These are phyloP conservation scores for Pontederia paniculata DNA, from an alignment of 176 grass and related monocot genomes.

Conservation along the genomic window DNA sequence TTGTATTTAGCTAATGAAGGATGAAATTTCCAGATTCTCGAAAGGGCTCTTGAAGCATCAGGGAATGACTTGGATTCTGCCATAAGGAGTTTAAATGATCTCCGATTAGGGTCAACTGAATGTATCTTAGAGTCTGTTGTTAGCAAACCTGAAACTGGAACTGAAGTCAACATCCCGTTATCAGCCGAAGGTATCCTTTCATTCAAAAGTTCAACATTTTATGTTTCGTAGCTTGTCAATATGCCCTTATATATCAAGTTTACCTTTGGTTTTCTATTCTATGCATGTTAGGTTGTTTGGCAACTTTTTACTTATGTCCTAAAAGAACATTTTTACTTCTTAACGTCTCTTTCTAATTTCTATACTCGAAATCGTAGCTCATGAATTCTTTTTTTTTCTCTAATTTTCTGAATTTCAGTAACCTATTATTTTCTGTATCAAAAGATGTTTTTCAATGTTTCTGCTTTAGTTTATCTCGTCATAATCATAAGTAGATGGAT, in stretches of 20 bases:
- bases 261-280: background rate
- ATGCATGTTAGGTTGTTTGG: background rate
- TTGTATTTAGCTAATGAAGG: constrained; percentile 9
- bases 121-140: constrained; percentile 13
- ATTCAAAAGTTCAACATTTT: background rate
- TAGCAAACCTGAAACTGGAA: constrained; percentile 2
- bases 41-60: constrained; percentile 34
- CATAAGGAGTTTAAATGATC: constrained; percentile 35
- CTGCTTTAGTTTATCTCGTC: no score
- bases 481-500: no score
- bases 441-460: no score
- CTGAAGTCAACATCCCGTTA: constrained; percentile 1
- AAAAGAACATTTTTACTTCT: no score
- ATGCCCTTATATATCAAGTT: background rate
- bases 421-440: no score
- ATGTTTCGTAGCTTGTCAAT: background rate
- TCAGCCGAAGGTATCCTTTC: constrained; percentile 2
- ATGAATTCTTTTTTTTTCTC: no score
- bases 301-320: no score
- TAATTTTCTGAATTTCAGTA: no score
- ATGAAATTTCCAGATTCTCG: constrained; percentile 35
- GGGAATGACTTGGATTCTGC: constrained; percentile 47
- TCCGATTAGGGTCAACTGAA: constrained; percentile 13
- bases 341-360: no score
- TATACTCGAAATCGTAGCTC: no score